Evolutionary conservation across 805 yeast genomes (phyloP).

Genomic region (Candida maesae): DNA sequence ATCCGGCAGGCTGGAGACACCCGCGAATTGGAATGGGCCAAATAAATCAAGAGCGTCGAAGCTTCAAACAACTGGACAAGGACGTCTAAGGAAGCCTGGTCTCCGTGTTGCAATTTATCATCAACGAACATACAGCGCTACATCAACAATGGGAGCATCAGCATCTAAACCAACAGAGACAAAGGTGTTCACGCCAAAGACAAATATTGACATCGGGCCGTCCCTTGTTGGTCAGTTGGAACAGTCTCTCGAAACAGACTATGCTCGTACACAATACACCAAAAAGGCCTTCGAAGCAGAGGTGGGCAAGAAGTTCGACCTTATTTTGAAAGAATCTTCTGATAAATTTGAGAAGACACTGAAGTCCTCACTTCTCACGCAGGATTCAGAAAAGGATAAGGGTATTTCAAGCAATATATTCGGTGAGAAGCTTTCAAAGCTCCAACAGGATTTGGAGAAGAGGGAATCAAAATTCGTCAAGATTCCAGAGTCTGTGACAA

Average conservation of each 20-base stretch:
- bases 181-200: conserved; percentile 60
- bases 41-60: conserved; percentile 5
- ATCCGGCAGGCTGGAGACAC: too few species aligned
- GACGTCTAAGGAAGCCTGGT: neutral
- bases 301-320: conserved; percentile 53
- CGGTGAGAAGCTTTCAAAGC: conserved; percentile 40
- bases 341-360: conserved; percentile 49
- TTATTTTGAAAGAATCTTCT: conserved; percentile 50
- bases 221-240: conserved; percentile 62
- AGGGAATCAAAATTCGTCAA: conserved; percentile 33
- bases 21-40: conserved; percentile 4
- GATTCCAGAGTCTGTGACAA: conserved; percentile 38
- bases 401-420: conserved; percentile 29
- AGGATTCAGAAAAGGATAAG: conserved; percentile 30
- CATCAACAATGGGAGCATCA: conserved; percentile 49
- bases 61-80: neutral
- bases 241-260: conserved; percentile 60
- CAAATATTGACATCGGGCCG: conserved; percentile 67
- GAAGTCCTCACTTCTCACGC: conserved; percentile 36
- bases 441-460: conserved; percentile 34
- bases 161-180: conserved; percentile 58
- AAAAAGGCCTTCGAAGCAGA: conserved; percentile 64
- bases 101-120: neutral
- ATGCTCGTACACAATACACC: conserved; percentile 64
- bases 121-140: too few species aligned